These are phyloP conservation scores for Podospora bellae-mahoneyi DNA, from an alignment of 495 filamentous ascomycete genomes.

Conservation along the genomic window DNA sequence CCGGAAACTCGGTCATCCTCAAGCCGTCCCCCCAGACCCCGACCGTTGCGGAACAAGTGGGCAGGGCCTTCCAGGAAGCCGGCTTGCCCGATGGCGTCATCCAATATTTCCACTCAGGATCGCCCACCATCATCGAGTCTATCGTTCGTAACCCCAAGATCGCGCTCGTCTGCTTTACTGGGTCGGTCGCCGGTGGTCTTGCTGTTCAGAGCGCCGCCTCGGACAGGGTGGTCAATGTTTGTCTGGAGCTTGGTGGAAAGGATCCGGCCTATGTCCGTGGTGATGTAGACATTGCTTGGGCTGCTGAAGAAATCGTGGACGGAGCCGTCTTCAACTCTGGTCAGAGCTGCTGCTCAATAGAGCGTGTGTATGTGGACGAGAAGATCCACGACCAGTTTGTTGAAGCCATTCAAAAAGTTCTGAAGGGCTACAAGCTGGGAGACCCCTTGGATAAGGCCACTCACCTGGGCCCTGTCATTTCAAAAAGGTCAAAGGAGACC, in stretches of 20 bases:
- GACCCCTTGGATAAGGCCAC: constrained; percentile 76
- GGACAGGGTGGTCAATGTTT: constrained; percentile 75
- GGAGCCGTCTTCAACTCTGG: constrained; percentile 95
- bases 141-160: constrained; percentile 72
- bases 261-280: constrained; percentile 85
- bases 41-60: constrained; percentile 78
- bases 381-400: constrained; percentile 78
- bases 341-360: constrained; percentile 92
- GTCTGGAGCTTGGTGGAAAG: constrained; percentile 87
- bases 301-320: constrained; percentile 87
- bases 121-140: constrained; percentile 63
- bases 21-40: constrained; percentile 95
- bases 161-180: constrained; percentile 81
- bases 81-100: constrained; percentile 77
- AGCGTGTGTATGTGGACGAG: constrained; percentile 88
- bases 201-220: constrained; percentile 79
- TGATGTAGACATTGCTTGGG: constrained; percentile 87
- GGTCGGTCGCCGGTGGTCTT: constrained; percentile 83
- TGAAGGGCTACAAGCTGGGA: constrained; percentile 83
- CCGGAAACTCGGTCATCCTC: constrained; percentile 83
- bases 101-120: constrained; percentile 86
- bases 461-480: constrained; percentile 86
- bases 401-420: constrained; percentile 71
- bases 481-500: constrained; percentile 65
- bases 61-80: constrained; percentile 69